These are phyloP conservation scores for Wallacemonas sp. DNA, from an alignment of 208 protist genomes.

Conservation along the genomic window DNA sequence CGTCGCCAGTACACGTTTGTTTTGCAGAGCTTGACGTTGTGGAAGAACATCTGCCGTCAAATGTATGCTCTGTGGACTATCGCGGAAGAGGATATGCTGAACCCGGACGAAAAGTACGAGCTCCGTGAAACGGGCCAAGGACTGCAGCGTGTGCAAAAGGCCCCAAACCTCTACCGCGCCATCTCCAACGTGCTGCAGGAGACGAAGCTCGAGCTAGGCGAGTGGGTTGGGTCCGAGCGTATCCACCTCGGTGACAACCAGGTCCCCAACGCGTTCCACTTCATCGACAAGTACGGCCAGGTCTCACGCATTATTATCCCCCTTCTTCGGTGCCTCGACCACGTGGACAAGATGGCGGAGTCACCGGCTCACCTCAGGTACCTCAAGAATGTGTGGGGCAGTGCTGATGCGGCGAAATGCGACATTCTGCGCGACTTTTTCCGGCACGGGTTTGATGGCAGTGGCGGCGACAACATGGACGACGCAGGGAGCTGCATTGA, in stretches of 20 bases:
- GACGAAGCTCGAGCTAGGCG: constrained; percentile 87
- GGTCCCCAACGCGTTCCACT: constrained; percentile 98
- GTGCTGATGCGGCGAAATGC: constrained; percentile 56
- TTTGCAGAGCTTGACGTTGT: constrained; percentile 95
- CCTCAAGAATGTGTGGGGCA: constrained; percentile 80
- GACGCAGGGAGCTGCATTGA: constrained; percentile 98
- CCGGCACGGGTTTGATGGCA: constrained; percentile 94
- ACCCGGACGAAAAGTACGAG: constrained; percentile 76
- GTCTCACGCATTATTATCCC: constrained; percentile 96
- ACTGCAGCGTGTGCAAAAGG: constrained; percentile 94
- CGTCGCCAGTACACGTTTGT: constrained; percentile 95
- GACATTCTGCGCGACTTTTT: constrained; percentile 96
- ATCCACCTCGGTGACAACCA: constrained; percentile 98
- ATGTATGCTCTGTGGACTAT: constrained; percentile 93
- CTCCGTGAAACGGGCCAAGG: constrained; percentile 94
- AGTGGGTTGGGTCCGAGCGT: constrained; percentile 90
- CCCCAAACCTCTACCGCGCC: constrained; percentile 79
- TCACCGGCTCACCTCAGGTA: constrained; percentile 64
- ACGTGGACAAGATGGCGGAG: constrained; percentile 77
- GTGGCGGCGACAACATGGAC: constrained; percentile 96
- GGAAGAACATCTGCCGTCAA: constrained; percentile 91
- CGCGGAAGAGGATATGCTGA: constrained; percentile 94
- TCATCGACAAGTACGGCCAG: constrained; percentile 99
- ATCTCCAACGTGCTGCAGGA: constrained; percentile 85
- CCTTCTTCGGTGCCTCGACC: constrained; percentile 85